phyloP scores from a whole-genome alignment of 2,329 filamentous ascomycete species.

The Drechslerella coelobrocha region DNA sequence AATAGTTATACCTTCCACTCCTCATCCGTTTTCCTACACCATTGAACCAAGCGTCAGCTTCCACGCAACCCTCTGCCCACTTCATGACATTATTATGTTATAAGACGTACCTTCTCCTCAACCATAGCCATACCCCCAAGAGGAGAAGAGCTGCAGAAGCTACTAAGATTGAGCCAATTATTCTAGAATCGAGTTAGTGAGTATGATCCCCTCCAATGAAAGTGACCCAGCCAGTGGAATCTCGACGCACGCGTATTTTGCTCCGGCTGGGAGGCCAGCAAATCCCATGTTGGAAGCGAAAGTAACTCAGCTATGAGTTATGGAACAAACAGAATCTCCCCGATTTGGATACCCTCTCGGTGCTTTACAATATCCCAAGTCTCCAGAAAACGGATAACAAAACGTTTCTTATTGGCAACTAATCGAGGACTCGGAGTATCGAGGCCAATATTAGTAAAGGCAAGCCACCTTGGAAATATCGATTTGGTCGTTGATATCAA shows the following conservation, averaged over 20 bases:
- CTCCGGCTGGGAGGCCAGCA: slow-evolving; percentile 18
- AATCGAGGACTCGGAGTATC: too few species aligned
- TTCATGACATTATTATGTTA: neutral
- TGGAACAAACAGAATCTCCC: neutral
- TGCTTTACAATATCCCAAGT: too few species aligned
- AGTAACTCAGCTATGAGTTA: neutral
- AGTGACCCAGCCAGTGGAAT: neutral
- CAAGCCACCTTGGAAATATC: too few species aligned
- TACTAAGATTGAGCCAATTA: slow-evolving; percentile 25
- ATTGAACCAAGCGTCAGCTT: too few species aligned
- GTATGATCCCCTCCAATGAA: neutral
- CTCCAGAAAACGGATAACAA: too few species aligned
- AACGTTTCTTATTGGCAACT: too few species aligned
- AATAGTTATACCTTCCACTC: neutral
- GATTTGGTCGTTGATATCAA: too few species aligned
- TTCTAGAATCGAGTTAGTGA: slow-evolving; percentile 16
- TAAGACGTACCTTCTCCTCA: slow-evolving; percentile 26
- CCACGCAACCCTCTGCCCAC: neutral
- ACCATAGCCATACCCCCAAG: slow-evolving; percentile 29
- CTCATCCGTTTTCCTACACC: neutral
- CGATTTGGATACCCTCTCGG: too few species aligned
- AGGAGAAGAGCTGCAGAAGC: slow-evolving; percentile 22
- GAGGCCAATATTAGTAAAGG: too few species aligned
- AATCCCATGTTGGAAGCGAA: slow-evolving; percentile 20
- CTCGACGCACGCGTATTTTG: slow-evolving; percentile 39